phyloP scores from a whole-genome alignment of 768 basidiomycete species.

The Gelatoporia subvermispora region DNA sequence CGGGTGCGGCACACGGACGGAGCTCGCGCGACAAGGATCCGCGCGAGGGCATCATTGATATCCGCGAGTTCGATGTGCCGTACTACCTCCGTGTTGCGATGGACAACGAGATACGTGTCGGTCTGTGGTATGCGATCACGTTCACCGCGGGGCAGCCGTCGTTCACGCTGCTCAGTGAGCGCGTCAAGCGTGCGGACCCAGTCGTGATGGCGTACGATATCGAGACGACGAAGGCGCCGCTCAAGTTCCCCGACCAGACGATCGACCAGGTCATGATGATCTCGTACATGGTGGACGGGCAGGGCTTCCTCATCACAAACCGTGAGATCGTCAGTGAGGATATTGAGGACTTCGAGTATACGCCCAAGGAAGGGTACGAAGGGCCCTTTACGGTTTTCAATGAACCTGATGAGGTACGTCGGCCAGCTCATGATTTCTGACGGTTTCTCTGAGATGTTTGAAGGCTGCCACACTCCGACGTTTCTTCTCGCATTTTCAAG shows the following conservation, averaged over 20 bases:
- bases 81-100: slow-evolving; percentile 99
- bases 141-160: slow-evolving; percentile 77
- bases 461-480: slow-evolving; percentile 77
- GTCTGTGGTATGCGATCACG: slow-evolving; percentile 92
- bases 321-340: slow-evolving; percentile 96
- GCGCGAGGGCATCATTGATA: slow-evolving; percentile 88
- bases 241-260: slow-evolving; percentile 95
- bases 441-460: background rate
- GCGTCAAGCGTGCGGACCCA: slow-evolving; percentile 97
- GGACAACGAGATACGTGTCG: slow-evolving; percentile 96
- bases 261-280: slow-evolving; percentile 99
- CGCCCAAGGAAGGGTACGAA: slow-evolving; percentile 95
- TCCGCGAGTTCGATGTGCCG: slow-evolving; percentile 94
- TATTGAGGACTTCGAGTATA: slow-evolving; percentile 98
- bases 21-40: slow-evolving; percentile 67
- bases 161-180: slow-evolving; percentile 67
- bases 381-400: slow-evolving; percentile 96
- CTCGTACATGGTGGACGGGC: slow-evolving; percentile 98
- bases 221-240: slow-evolving; percentile 98
- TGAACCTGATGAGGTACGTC: slow-evolving; percentile 79
- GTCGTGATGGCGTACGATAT: slow-evolving; percentile 99
- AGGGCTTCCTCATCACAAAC: slow-evolving; percentile 96
- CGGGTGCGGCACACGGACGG: slow-evolving; percentile 21
- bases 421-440: background rate
- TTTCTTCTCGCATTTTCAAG: slow-evolving; percentile 93